Evolutionary conservation across 2,329 filamentous ascomycete genomes (phyloP).

Genomic region (Cryphonectria carpinicola): DNA sequence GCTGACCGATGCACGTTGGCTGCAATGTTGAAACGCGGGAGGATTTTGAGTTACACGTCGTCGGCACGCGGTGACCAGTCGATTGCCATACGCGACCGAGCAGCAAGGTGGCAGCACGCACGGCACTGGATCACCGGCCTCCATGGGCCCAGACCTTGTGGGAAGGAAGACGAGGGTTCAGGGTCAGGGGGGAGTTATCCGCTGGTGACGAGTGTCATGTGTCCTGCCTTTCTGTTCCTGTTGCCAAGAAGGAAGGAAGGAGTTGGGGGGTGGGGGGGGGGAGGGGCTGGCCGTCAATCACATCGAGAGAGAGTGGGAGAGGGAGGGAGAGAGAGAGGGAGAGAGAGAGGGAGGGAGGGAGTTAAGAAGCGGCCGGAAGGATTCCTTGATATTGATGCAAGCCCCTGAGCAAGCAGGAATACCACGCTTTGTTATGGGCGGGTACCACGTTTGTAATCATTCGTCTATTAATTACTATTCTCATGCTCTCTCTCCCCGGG

Average conservation of each 20-base stretch:
- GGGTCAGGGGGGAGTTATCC: not conserved
- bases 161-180: not conserved
- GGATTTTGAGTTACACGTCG: slow-evolving; percentile 5
- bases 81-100: not conserved
- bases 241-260: not conserved
- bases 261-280: too few species aligned
- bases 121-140: not conserved
- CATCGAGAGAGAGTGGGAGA: not conserved
- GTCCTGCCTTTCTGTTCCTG: slow-evolving; percentile 3
- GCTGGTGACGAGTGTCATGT: slow-evolving; percentile 14
- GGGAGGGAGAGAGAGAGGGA: not conserved
- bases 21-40: slow-evolving; percentile 18
- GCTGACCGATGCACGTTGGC: not conserved
- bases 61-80: not conserved
- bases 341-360: not conserved
- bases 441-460: not conserved
- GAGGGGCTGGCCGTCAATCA: not conserved
- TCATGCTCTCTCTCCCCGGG: not conserved
- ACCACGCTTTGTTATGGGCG: not conserved
- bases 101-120: slow-evolving; percentile 10
- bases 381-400: slow-evolving; percentile 9
- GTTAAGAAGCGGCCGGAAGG: not conserved
- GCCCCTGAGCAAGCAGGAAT: slow-evolving; percentile 8
- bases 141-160: not conserved
- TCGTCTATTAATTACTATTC: not conserved